Evolutionary conservation across 225 moss, liverwort and hornwort species (phyloP).

Genomic region (Physcomitrium patens): DNA sequence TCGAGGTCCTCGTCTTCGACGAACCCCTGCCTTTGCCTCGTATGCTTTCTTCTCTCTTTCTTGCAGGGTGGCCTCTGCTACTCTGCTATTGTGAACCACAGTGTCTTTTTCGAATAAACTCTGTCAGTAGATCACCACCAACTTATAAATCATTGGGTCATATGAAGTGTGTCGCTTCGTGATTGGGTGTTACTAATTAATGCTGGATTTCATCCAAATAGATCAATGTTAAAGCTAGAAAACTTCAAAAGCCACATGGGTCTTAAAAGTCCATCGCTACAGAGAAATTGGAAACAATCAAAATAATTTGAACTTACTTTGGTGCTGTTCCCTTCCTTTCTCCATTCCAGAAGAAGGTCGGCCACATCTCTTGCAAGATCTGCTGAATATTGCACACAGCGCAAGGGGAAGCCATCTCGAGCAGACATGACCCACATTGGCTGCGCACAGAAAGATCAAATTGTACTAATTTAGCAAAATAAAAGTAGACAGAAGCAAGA

Average conservation of each 20-base stretch:
- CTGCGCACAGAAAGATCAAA: constrained; percentile 27
- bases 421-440: constrained; percentile 69
- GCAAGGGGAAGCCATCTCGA: constrained; percentile 57
- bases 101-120: constrained; percentile 20
- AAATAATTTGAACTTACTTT: constrained; percentile 25
- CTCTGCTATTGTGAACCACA: constrained; percentile 21
- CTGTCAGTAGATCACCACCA: constrained; percentile 25
- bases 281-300: not conserved
- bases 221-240: too few relatives aligned
- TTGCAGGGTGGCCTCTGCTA: constrained; percentile 26
- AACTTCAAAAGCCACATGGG: too few relatives aligned
- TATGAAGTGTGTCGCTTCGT: not conserved
- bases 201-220: too few relatives aligned
- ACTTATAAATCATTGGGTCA: not conserved
- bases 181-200: too few relatives aligned
- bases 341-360: constrained; percentile 52
- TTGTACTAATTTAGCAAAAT: not conserved
- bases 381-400: constrained; percentile 66
- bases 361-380: constrained; percentile 62
- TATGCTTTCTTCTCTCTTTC: constrained; percentile 46
- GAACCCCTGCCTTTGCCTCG: constrained; percentile 61
- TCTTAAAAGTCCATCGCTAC: not conserved
- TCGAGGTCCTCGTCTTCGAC: constrained; percentile 56
- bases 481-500: not conserved
- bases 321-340: constrained; percentile 29